A percentile compares a stretch with the other conserved stretches of the same genome.
phyloP scores from a whole-genome alignment of 2,329 filamentous ascomycete species.

The Apiospora phragmitis region DNA sequence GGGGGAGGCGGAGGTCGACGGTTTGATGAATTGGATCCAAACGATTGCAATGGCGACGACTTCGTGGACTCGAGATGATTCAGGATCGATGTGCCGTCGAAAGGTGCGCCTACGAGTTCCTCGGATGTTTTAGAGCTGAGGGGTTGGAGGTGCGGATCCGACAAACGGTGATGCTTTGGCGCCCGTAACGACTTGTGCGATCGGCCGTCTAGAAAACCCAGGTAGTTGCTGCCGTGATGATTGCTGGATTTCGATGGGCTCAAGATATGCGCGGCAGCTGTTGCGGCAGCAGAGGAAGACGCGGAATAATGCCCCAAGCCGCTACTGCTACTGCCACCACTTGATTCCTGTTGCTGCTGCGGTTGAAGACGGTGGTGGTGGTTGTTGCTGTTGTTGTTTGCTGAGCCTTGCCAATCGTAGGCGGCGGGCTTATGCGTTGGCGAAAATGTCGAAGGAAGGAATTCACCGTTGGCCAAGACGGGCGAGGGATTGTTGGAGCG shows the following conservation, averaged over 20 bases:
- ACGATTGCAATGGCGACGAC: slow-evolving; percentile 31
- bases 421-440: slow-evolving; percentile 26
- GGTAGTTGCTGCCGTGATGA: not conserved
- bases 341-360: not conserved
- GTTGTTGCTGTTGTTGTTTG: slow-evolving; percentile 13
- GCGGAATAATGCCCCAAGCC: slow-evolving; percentile 1
- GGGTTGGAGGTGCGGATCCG: slow-evolving; percentile 36
- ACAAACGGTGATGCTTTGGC: slow-evolving; percentile 27
- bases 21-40: slow-evolving; percentile 22
- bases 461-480: slow-evolving; percentile 45
- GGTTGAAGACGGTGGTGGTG: slow-evolving; percentile 10
- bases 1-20: slow-evolving; percentile 31
- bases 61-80: slow-evolving; percentile 59
- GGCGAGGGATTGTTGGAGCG: slow-evolving; percentile 45
- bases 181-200: slow-evolving; percentile 14
- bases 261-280: slow-evolving; percentile 13
- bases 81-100: slow-evolving; percentile 64
- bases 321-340: not conserved
- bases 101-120: slow-evolving; percentile 65
- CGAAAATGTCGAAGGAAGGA: slow-evolving; percentile 41
- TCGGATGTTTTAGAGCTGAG: slow-evolving; percentile 51
- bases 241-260: not conserved
- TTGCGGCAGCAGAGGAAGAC: not conserved
- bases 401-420: slow-evolving; percentile 29
- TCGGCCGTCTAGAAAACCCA: not conserved